Evolutionary conservation across 2,329 filamentous ascomycete genomes (phyloP).

Genomic region (Teratosphaeria viscida): DNA sequence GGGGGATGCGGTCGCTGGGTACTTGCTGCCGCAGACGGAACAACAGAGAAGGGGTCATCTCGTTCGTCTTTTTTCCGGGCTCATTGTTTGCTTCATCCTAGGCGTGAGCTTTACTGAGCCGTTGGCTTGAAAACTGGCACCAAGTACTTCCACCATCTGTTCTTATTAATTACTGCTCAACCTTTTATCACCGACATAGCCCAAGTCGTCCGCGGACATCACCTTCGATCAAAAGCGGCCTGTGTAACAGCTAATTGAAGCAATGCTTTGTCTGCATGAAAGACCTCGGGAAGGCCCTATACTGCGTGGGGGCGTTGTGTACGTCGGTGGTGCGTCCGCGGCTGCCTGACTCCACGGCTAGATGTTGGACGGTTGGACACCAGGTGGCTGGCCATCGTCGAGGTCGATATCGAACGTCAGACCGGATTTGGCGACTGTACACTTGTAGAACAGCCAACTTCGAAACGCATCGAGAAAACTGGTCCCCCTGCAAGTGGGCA

Average conservation of each 20-base stretch:
- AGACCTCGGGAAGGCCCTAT: not conserved
- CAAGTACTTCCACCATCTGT: too few relatives aligned
- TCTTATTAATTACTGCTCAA: too few relatives aligned
- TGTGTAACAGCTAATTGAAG: not conserved
- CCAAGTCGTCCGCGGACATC: too few relatives aligned
- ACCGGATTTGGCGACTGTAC: not conserved
- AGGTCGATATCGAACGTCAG: not conserved
- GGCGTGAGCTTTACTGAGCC: too few relatives aligned
- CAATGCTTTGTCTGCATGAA: not conserved
- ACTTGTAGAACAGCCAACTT: not conserved
- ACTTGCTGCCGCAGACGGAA: too few relatives aligned
- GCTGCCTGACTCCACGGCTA: not conserved
- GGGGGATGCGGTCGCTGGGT: too few relatives aligned
- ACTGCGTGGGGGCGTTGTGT: not conserved
- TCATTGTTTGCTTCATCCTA: too few relatives aligned
- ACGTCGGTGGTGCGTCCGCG: not conserved
- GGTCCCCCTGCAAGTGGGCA: not conserved
- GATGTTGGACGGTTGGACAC: not conserved
- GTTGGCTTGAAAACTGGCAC: too few relatives aligned
- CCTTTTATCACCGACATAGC: too few relatives aligned
- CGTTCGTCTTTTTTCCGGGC: too few relatives aligned
- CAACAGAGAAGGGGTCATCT: too few relatives aligned
- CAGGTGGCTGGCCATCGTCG: not conserved
- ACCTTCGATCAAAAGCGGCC: too few relatives aligned
- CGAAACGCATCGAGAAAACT: not conserved